Evolutionary conservation across 1,284 basidiomycete genomes (phyloP).

Genomic region (Pyrrhoderma noxium): DNA sequence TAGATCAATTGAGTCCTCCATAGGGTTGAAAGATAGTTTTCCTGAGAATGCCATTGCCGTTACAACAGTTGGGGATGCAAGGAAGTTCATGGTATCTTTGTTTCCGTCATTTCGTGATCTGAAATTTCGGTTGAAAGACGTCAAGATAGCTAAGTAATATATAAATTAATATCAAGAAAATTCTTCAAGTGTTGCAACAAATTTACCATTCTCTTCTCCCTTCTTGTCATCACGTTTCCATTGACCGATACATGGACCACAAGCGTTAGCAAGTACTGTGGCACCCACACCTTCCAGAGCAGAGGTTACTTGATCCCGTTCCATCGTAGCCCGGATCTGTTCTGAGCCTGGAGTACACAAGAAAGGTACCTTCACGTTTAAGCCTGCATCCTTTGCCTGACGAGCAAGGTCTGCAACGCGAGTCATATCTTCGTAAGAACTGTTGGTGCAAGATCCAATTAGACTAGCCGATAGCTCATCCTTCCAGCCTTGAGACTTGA

Average conservation of each 20-base stretch:
- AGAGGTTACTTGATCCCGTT: slow-evolving; percentile 84
- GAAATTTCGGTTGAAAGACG: slow-evolving; percentile 60
- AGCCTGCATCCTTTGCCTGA: slow-evolving; percentile 81
- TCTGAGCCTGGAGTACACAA: slow-evolving; percentile 97
- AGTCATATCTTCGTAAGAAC: slow-evolving; percentile 93
- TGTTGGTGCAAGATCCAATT: slow-evolving; percentile 98
- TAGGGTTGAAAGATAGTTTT: slow-evolving; percentile 90
- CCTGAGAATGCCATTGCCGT: slow-evolving; percentile 98
- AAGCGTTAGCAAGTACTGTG: slow-evolving; percentile 93
- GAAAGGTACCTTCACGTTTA: slow-evolving; percentile 86
- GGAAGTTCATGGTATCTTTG: slow-evolving; percentile 93
- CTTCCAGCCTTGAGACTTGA: slow-evolving; percentile 85
- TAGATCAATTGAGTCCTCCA: slow-evolving; percentile 73
- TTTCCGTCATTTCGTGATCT: slow-evolving; percentile 98
- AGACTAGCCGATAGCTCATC: slow-evolving; percentile 86
- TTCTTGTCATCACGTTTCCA: slow-evolving; percentile 94
- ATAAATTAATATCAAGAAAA: slow-evolving; percentile 4
- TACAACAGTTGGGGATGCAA: slow-evolving; percentile 94
- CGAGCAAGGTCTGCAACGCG: slow-evolving; percentile 86
- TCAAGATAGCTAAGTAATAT: neutral
- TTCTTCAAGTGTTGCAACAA: neutral
- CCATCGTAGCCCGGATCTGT: slow-evolving; percentile 96
- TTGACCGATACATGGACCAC: slow-evolving; percentile 98
- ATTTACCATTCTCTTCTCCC: slow-evolving; percentile 82
- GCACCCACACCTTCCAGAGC: slow-evolving; percentile 83